Conservation (phyloP, 2,329 filamentous ascomycete species). For the Dothideomycetes sp. region DNA sequence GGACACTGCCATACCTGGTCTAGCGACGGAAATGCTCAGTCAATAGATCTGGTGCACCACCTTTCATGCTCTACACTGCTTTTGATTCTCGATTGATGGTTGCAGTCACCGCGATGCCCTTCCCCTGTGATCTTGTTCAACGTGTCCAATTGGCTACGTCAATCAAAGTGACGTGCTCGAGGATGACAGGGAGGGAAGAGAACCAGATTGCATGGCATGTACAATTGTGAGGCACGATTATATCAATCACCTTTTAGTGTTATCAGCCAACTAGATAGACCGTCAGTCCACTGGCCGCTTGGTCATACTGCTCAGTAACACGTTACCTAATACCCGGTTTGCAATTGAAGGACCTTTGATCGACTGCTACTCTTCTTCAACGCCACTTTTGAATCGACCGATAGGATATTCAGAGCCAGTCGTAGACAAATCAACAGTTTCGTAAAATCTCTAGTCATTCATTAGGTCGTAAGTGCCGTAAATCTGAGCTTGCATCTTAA, state of each 20-base stretch:
- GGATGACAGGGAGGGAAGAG: not conserved
- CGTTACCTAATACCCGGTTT: not conserved
- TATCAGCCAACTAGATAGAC: not conserved
- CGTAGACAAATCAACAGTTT: too few species aligned
- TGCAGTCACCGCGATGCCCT: too few species aligned
- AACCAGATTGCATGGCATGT: not conserved
- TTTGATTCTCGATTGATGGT: too few species aligned
- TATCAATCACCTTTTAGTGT: not conserved
- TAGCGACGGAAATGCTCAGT: not conserved
- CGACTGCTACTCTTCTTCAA: not conserved
- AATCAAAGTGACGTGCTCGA: not conserved
- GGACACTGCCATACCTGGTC: conserved; percentile 69
- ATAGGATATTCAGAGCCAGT: not conserved
- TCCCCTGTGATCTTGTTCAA: not conserved
- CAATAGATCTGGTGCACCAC: not conserved
- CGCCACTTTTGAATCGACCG: not conserved
- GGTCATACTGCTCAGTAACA: not conserved
- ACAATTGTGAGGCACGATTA: not conserved
- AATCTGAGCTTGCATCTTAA: too few species aligned
- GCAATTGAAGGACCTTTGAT: not conserved
- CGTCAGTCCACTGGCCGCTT: not conserved
- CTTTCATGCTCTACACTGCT: not conserved
- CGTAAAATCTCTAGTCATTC: too few species aligned
- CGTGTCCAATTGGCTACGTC: not conserved
- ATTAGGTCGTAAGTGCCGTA: too few species aligned